phyloP scores from a whole-genome alignment of 441 rosid genomes.

The Oxalis stricta region DNA sequence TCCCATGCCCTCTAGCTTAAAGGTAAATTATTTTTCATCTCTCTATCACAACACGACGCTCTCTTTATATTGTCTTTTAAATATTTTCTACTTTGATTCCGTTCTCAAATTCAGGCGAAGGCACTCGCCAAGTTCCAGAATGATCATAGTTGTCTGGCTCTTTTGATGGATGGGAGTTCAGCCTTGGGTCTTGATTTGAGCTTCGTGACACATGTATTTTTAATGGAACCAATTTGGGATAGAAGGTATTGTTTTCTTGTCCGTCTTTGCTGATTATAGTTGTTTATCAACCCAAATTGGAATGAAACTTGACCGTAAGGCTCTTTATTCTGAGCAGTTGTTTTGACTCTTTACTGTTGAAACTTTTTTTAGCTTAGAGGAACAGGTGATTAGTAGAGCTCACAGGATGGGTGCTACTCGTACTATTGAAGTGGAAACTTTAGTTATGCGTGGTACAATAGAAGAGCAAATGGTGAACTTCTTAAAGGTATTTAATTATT shows the following conservation, averaged over 20 bases:
- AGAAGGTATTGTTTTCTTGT: slow-evolving; percentile 41
- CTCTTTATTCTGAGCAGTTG: no score
- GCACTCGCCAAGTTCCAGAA: slow-evolving; percentile 59
- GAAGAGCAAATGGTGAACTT: slow-evolving; percentile 89
- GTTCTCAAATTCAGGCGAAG: slow-evolving; percentile 44
- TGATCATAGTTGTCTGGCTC: slow-evolving; percentile 66
- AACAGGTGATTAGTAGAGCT: slow-evolving; percentile 96
- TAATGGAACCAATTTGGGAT: slow-evolving; percentile 99
- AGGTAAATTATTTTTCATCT: slow-evolving; percentile 30
- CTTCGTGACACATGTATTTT: slow-evolving; percentile 73
- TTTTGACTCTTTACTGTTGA: slow-evolving; percentile 4
- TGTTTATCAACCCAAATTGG: no score
- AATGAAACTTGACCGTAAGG: no score
- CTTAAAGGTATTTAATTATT: slow-evolving; percentile 37
- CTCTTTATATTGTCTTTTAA: background rate
- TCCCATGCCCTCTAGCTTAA: slow-evolving; percentile 71
- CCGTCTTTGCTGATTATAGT: background rate
- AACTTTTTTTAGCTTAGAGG: slow-evolving; percentile 70
- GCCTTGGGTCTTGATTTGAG: slow-evolving; percentile 97
- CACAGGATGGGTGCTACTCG: slow-evolving; percentile 96
- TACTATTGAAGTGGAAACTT: slow-evolving; percentile 79
- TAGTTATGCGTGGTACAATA: slow-evolving; percentile 83
- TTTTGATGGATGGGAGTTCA: slow-evolving; percentile 96
- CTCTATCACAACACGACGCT: no score
- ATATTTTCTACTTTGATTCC: slow-evolving; percentile 5